Evolutionary conservation across 1,139 yeast species (phyloP).

Genomic region (Hansenula sp.): DNA sequence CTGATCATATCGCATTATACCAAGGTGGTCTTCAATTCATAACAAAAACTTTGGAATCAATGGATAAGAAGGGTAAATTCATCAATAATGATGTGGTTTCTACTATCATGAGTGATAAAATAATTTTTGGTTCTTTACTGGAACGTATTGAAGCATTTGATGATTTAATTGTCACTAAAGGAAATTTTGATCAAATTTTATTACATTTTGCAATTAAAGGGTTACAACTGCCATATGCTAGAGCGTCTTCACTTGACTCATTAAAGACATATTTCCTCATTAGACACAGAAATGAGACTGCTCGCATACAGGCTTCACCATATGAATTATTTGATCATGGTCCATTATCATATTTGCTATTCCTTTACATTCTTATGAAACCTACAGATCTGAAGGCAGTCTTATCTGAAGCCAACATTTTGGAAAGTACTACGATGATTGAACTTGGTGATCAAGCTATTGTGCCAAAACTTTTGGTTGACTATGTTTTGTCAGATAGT

Average conservation of each 20-base stretch:
- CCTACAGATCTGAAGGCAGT: constrained; percentile 45
- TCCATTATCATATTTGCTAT: constrained; percentile 44
- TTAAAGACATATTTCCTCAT: constrained; percentile 46
- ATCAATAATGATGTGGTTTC: constrained; percentile 15
- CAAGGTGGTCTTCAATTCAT: constrained; percentile 51
- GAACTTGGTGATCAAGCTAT: constrained; percentile 31
- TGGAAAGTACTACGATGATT: constrained; percentile 28
- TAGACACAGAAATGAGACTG: constrained; percentile 33
- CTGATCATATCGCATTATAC: constrained; percentile 40
- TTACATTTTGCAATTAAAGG: constrained; percentile 57
- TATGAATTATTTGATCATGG: constrained; percentile 16
- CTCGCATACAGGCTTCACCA: constrained; percentile 3
- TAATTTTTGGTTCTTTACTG: constrained; percentile 38
- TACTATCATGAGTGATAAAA: constrained; percentile 34
- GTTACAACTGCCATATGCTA: constrained; percentile 55
- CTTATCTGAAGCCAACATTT: constrained; percentile 43
- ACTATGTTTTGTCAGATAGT: constrained; percentile 41
- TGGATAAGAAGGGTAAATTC: constrained; percentile 24
- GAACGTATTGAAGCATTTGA: constrained; percentile 42
- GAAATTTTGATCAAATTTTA: constrained; percentile 54
- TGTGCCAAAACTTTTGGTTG: constrained; percentile 46
- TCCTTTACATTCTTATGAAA: constrained; percentile 48
- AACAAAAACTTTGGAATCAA: constrained; percentile 27
- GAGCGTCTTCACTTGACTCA: constrained; percentile 49
- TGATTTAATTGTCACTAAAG: constrained; percentile 35